phyloP scores from a whole-genome alignment of 192 early-diverging fungal species.

The Dimargaris xerosporica region DNA sequence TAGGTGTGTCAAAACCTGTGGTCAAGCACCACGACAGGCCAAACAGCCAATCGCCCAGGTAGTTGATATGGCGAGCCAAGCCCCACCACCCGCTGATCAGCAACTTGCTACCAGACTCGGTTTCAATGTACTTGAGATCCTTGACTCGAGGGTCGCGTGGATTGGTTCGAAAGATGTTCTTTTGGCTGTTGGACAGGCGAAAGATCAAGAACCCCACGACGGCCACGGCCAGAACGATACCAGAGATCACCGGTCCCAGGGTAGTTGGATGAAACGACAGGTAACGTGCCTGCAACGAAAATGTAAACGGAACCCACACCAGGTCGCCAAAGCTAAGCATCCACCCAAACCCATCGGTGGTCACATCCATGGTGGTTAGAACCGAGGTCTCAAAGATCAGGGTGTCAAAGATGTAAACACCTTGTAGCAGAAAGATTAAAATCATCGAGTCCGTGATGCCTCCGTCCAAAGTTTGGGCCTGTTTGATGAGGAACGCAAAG shows the following conservation, averaged over 20 bases:
- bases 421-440: constrained; percentile 60
- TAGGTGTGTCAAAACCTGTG: constrained; percentile 55
- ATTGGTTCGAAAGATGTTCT: constrained; percentile 74
- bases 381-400: constrained; percentile 50
- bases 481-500: constrained; percentile 55
- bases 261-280: constrained; percentile 51
- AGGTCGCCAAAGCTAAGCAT: constrained; percentile 68
- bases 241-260: constrained; percentile 29
- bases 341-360: constrained; percentile 90
- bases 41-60: constrained; percentile 91
- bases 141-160: constrained; percentile 37
- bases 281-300: constrained; percentile 80
- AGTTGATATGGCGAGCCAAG: constrained; percentile 84
- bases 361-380: constrained; percentile 96
- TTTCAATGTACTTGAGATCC: constrained; percentile 76
- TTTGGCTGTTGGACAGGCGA: constrained; percentile 76
- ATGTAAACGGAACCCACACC: constrained; percentile 85
- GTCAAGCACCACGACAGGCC: constrained; percentile 79
- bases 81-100: constrained; percentile 93
- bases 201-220: constrained; percentile 71
- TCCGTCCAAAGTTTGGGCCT: constrained; percentile 44
- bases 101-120: constrained; percentile 62
- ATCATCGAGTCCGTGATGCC: constrained; percentile 59
- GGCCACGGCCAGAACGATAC: constrained; percentile 36
- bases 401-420: constrained; percentile 75